Conservation (phyloP, 2,329 filamentous ascomycete genomes). For the Fusarium sp. region DNA sequence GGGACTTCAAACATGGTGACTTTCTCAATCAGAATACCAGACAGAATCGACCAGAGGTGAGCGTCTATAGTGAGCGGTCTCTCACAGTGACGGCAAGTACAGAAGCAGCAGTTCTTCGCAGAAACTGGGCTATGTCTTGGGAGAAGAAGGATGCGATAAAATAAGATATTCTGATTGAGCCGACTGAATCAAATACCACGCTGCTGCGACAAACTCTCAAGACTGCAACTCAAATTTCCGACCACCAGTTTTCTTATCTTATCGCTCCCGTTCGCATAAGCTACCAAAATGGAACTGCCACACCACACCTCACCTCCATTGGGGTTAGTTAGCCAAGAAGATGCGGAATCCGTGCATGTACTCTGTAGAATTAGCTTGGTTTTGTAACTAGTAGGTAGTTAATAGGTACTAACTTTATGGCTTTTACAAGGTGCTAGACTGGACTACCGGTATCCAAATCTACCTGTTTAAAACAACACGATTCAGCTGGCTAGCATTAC, state of each 20-base stretch:
- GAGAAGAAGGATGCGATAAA: constrained; percentile 1
- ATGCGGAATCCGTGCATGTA: not conserved
- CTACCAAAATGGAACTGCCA: not conserved
- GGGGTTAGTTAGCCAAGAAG: not conserved
- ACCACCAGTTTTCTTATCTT: constrained; percentile 43
- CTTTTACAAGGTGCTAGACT: not conserved
- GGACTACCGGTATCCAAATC: not conserved
- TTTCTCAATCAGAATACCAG: not conserved
- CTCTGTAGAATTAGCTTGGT: not conserved
- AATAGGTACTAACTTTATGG: not conserved
- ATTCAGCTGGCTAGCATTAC: not conserved
- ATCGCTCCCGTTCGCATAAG: constrained; percentile 29
- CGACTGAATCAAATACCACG: constrained; percentile 28
- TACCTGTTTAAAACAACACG: not conserved
- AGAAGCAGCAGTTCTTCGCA: not conserved
- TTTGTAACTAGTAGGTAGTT: not conserved
- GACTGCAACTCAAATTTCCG: constrained; percentile 40
- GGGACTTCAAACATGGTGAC: constrained; percentile 49
- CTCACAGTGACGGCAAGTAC: not conserved
- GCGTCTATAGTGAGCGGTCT: constrained; percentile 11
- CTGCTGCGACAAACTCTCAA: constrained; percentile 15
- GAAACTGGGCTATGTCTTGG: not conserved
- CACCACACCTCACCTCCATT: not conserved
- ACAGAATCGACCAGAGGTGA: not conserved
- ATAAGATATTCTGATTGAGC: constrained; percentile 23